Percentiles rank a stretch among this genome's conserved stretches.
Evolutionary conservation across 2,329 filamentous ascomycete species (phyloP).

Genomic region (Daldinia sp.): DNA sequence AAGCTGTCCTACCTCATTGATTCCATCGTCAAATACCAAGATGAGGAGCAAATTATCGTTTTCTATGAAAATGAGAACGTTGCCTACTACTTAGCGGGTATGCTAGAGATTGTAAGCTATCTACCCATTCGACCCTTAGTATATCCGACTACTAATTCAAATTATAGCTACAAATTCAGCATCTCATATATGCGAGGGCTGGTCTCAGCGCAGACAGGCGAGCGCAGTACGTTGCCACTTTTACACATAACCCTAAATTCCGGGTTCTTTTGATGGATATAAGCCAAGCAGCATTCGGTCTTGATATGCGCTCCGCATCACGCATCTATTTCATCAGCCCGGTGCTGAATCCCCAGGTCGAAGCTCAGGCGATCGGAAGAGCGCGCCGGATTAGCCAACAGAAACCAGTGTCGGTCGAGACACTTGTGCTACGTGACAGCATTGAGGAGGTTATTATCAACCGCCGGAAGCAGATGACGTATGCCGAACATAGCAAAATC

Average conservation of each 20-base stretch:
- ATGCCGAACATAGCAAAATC: conserved; percentile 64
- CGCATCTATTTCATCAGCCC: conserved; percentile 90
- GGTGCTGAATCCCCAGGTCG: conserved; percentile 82
- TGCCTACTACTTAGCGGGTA: conserved; percentile 84
- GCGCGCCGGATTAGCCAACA: conserved; percentile 87
- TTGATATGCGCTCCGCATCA: conserved; percentile 85
- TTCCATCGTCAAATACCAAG: conserved; percentile 71
- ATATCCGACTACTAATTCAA: conserved; percentile 16
- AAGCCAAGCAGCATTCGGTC: conserved; percentile 84
- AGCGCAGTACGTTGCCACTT: conserved; percentile 79
- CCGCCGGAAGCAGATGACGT: conserved; percentile 77
- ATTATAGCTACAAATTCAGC: conserved; percentile 62
- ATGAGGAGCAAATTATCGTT: conserved; percentile 83
- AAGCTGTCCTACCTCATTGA: conserved; percentile 89
- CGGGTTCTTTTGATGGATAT: conserved; percentile 89
- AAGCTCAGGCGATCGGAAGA: conserved; percentile 91
- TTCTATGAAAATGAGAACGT: conserved; percentile 92
- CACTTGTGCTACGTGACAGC: conserved; percentile 78
- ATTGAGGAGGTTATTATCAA: conserved; percentile 86
- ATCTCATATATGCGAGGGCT: conserved; percentile 73
- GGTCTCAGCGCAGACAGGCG: conserved; percentile 66
- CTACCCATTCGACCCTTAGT: background rate
- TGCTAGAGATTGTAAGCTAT: conserved; percentile 71
- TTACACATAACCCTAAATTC: conserved; percentile 74
- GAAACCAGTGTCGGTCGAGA: conserved; percentile 83